These are phyloP conservation scores for Colletotrichum sp. DNA, from an alignment of 2,329 filamentous ascomycete genomes.

Conservation along the genomic window DNA sequence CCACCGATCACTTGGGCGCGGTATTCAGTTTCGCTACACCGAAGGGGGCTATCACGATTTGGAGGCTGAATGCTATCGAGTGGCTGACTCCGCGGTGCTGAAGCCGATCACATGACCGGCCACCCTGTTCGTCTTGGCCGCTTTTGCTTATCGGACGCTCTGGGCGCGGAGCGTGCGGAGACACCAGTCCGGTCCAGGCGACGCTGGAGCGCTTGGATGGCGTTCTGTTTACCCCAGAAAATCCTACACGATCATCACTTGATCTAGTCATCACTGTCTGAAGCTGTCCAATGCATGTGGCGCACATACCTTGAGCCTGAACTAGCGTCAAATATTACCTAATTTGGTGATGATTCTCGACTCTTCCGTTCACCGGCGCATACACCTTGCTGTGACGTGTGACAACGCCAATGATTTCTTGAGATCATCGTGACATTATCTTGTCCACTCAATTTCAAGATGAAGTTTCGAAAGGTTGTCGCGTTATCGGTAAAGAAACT, in stretches of 20 bases:
- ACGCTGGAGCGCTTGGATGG: background rate
- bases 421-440: background rate
- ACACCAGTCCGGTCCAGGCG: background rate
- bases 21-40: background rate
- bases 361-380: background rate
- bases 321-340: background rate
- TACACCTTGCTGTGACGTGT: background rate
- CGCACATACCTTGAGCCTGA: background rate
- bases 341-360: background rate
- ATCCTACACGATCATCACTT: background rate
- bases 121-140: background rate
- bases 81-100: background rate
- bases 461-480: background rate
- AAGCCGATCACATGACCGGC: slow-evolving; percentile 1
- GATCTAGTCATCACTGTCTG: background rate
- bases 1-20: background rate
- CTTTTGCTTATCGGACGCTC: background rate
- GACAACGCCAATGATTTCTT: background rate
- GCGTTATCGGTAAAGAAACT: background rate
- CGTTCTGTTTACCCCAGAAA: background rate
- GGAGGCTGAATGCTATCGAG: background rate
- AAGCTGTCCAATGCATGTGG: background rate
- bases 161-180: background rate
- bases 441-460: background rate
- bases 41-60: background rate